Evolutionary conservation across 164 flowering plant genomes (phyloP).

Genomic region (Vitis riparia): DNA sequence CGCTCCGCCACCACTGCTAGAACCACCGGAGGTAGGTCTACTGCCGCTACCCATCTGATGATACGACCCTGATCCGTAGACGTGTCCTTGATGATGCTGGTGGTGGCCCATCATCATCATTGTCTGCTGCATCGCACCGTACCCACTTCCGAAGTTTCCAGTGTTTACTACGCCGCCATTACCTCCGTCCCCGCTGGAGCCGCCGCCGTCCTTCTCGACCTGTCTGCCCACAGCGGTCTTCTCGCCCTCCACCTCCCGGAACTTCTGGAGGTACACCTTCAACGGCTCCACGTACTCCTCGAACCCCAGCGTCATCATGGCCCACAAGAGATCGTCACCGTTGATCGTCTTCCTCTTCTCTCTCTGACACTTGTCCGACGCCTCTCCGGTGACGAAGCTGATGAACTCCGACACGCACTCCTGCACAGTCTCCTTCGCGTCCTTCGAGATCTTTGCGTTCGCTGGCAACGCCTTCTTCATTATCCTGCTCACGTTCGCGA

Average conservation of each 20-base stretch:
- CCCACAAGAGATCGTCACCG: slow-evolving; percentile 50
- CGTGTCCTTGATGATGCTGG: slow-evolving; percentile 26
- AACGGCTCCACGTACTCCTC: slow-evolving; percentile 49
- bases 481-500: slow-evolving; percentile 46
- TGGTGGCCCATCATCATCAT: slow-evolving; percentile 42
- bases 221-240: slow-evolving; percentile 11
- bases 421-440: slow-evolving; percentile 52
- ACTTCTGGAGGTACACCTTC: slow-evolving; percentile 43
- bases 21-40: too few relatives aligned
- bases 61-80: slow-evolving; percentile 35
- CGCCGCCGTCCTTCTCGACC: slow-evolving; percentile 3
- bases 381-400: slow-evolving; percentile 54
- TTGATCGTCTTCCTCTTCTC: slow-evolving; percentile 57
- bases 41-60: slow-evolving; percentile 22
- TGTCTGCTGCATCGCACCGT: slow-evolving; percentile 20
- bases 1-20: slow-evolving; percentile 18
- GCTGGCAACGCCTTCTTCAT: slow-evolving; percentile 48
- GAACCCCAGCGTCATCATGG: slow-evolving; percentile 49
- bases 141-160: neutral
- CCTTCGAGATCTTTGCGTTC: slow-evolving; percentile 51
- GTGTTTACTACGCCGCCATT: slow-evolving; percentile 2
- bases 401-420: slow-evolving; percentile 58
- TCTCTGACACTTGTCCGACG: slow-evolving; percentile 51
- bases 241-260: slow-evolving; percentile 45
- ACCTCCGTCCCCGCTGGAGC: neutral